Base-by-base conservation (phyloP, 306 rosid species). In the Prunus kanzakura region DNA sequence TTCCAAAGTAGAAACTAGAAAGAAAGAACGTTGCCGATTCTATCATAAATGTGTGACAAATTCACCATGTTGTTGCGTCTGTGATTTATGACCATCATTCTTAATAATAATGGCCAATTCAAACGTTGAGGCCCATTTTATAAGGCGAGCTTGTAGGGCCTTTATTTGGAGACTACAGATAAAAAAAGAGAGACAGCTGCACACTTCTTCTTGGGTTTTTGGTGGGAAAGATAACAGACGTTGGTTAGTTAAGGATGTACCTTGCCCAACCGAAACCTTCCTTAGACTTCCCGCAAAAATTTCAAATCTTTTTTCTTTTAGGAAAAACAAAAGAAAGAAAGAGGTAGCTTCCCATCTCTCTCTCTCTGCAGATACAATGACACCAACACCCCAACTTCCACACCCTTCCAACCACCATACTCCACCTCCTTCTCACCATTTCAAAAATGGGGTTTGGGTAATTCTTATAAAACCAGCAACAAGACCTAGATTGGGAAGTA, bases 221-320 rank as follows among this genome's bases (percentile, higher is more conserved):
- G 81, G 20, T 70, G 71, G 30, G 25, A 20, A 56, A 72, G 3
- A 1, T 3, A 38, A 20, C 23, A 55, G 38, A 30, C 1, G 16
- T 64, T 50, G 27, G 90, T 91, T 79, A 61, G 91, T 85, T 88
- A 60, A 81, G 76, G 97, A 95, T 80, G 91, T 85, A 69, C 29
- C 78, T 78, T 4, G 64, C 81, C 72, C 89, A 92, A 86, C 97
- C 81, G 82, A 82, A 89, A 56, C 83, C 80, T 95, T 86, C 88
- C 97, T 88, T 92, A 57, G 64, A 90, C 78, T 92, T 92, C 87
- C 92, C 84, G 97, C 97, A 92, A 94, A 81, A 57, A 82, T 67
- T 88, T 87, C 71, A 83, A 84, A 55, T 58, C 78, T 51, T 72
- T 20, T 69, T 69, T 20, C 64, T 67, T 74, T 41, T 18, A 71